phyloP scores from a whole-genome alignment of 1,284 basidiomycete species.

The Pterula multifida region DNA sequence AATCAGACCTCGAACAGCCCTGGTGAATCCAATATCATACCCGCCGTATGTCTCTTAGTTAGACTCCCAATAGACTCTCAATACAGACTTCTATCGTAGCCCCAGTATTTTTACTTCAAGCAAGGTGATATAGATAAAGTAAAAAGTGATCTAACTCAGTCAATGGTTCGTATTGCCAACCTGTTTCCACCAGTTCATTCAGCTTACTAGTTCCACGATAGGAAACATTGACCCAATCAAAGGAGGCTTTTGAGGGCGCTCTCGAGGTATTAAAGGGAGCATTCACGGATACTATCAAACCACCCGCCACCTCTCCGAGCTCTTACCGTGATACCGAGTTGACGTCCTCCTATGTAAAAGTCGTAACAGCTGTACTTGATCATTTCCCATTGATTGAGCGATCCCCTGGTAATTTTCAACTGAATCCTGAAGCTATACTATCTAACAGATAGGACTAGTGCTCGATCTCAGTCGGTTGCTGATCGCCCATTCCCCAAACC shows the following conservation, averaged over 20 bases:
- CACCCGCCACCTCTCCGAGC: too few relatives aligned
- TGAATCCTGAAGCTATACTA: not conserved
- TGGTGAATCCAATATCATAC: constrained; percentile 33
- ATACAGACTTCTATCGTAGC: constrained; percentile 18
- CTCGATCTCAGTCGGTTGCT: constrained; percentile 81
- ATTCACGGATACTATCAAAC: too few relatives aligned
- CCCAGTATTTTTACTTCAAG: constrained; percentile 62
- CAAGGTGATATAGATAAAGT: constrained; percentile 85
- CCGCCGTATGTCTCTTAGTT: constrained; percentile 36
- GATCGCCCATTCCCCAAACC: constrained; percentile 49
- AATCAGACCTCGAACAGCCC: constrained; percentile 9
- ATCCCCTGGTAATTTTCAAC: constrained; percentile 59
- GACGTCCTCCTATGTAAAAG: constrained; percentile 35
- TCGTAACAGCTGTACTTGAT: constrained; percentile 53
- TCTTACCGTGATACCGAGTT: constrained; percentile 21
- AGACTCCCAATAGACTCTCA: constrained; percentile 2
- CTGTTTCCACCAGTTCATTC: too few relatives aligned
- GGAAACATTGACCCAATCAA: too few relatives aligned
- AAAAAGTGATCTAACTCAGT: constrained; percentile 78
- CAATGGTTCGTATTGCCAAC: too few relatives aligned
- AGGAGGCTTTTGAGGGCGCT: too few relatives aligned
- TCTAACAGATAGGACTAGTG: constrained; percentile 32
- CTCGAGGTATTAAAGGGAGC: too few relatives aligned
- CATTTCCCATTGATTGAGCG: constrained; percentile 74
- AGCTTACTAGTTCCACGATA: too few relatives aligned